Conservation (phyloP, 352 stramenopile species). For the Phytophthora chlamydospora region DNA sequence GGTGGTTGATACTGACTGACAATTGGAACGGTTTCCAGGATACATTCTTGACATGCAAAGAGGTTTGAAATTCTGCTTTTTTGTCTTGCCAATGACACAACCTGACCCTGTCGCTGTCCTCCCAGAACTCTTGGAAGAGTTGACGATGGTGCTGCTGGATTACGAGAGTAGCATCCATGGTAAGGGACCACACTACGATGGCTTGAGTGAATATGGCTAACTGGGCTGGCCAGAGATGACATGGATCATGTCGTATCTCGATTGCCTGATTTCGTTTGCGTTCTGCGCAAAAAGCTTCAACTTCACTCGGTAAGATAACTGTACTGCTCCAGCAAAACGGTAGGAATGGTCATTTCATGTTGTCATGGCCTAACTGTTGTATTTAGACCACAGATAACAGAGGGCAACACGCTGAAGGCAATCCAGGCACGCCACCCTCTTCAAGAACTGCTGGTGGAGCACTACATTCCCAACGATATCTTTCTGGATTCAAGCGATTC, state of each 20-base stretch:
- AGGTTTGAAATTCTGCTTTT: slow-evolving; percentile 42
- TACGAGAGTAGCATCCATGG: slow-evolving; percentile 77
- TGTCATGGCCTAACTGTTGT: slow-evolving; percentile 6
- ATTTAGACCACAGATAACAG: slow-evolving; percentile 52
- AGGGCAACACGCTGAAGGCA: slow-evolving; percentile 54
- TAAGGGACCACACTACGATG: slow-evolving; percentile 17
- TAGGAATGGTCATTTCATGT: not conserved
- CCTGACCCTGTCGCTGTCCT: not conserved
- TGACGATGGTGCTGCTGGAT: slow-evolving; percentile 71
- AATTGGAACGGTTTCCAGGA: slow-evolving; percentile 35
- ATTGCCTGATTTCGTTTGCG: slow-evolving; percentile 77
- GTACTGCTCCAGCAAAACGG: not conserved
- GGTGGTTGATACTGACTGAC: slow-evolving; percentile 12
- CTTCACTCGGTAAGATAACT: slow-evolving; percentile 56
- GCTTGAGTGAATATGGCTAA: slow-evolving; percentile 1
- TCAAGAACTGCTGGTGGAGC: slow-evolving; percentile 83
- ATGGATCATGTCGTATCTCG: slow-evolving; percentile 64
- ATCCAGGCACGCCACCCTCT: slow-evolving; percentile 78
- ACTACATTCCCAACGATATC: slow-evolving; percentile 87
- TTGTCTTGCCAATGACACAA: slow-evolving; percentile 18
- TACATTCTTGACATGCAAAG: slow-evolving; percentile 84
- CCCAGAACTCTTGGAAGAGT: slow-evolving; percentile 75
- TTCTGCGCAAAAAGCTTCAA: slow-evolving; percentile 74
- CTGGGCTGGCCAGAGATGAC: slow-evolving; percentile 61
- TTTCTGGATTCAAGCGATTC: slow-evolving; percentile 45